Evolutionary conservation across 2,329 filamentous ascomycete genomes (phyloP).

Genomic region (Claviceps sp.): DNA sequence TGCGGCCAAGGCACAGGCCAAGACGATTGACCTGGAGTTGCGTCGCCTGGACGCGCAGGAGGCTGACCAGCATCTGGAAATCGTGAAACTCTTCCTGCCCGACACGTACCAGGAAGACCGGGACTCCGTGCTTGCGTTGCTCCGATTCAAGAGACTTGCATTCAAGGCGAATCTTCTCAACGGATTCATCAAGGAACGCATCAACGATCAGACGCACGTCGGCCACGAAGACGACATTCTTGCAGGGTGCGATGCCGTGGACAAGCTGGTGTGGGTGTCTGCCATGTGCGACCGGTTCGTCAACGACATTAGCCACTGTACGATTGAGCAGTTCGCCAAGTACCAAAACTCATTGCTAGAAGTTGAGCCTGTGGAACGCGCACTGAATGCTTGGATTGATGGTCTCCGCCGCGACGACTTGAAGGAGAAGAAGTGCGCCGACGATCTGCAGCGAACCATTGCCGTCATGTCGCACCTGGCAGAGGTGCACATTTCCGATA

Average conservation of each 20-base stretch:
- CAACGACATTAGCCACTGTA: constrained; percentile 66
- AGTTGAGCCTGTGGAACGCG: constrained; percentile 80
- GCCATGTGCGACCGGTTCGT: constrained; percentile 76
- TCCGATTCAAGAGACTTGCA: constrained; percentile 74
- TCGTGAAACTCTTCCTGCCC: constrained; percentile 79
- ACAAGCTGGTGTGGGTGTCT: constrained; percentile 74
- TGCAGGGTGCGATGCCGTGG: constrained; percentile 65
- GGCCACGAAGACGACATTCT: constrained; percentile 68
- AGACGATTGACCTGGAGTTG: constrained; percentile 85
- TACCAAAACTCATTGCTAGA: constrained; percentile 76
- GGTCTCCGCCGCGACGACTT: constrained; percentile 71
- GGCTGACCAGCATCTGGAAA: constrained; percentile 73
- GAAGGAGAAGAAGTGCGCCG: constrained; percentile 69
- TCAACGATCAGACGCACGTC: constrained; percentile 52
- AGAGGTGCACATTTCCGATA: constrained; percentile 62
- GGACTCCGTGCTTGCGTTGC: constrained; percentile 75
- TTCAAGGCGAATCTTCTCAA: constrained; percentile 79
- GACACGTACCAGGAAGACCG: constrained; percentile 69
- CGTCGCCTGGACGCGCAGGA: constrained; percentile 79
- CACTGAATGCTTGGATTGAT: constrained; percentile 80
- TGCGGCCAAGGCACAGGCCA: constrained; percentile 81
- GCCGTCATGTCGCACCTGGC: constrained; percentile 77
- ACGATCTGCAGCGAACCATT: constrained; percentile 71
- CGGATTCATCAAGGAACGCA: constrained; percentile 64
- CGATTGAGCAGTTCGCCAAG: constrained; percentile 61